Evolutionary conservation across 495 filamentous ascomycete genomes (phyloP).

Genomic region (Penicillium coffeae): DNA sequence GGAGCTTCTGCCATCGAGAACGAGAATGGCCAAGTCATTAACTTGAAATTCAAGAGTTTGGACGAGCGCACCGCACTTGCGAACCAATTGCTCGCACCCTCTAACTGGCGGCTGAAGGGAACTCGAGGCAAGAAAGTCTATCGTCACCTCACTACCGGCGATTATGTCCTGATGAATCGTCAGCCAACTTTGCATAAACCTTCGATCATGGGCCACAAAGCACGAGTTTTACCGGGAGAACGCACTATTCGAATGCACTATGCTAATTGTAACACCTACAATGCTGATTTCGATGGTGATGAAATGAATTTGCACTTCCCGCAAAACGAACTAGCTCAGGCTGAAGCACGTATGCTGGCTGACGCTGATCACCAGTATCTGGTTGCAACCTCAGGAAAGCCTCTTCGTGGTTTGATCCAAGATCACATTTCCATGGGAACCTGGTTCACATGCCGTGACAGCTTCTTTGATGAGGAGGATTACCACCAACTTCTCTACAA

Average conservation of each 20-base stretch:
- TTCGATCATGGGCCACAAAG: slow-evolving; percentile 98
- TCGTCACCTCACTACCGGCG: slow-evolving; percentile 91
- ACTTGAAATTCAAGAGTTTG: slow-evolving; percentile 74
- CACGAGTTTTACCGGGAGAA: slow-evolving; percentile 85
- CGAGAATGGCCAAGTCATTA: slow-evolving; percentile 88
- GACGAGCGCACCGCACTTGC: slow-evolving; percentile 84
- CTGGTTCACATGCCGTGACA: slow-evolving; percentile 84
- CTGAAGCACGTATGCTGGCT: slow-evolving; percentile 86
- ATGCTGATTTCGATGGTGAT: slow-evolving; percentile 99
- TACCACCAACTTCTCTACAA: slow-evolving; percentile 91
- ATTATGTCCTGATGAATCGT: slow-evolving; percentile 97
- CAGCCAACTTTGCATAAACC: slow-evolving; percentile 99
- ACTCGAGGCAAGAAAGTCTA: slow-evolving; percentile 94
- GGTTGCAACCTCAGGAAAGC: slow-evolving; percentile 88
- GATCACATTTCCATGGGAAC: slow-evolving; percentile 97
- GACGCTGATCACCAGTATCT: slow-evolving; percentile 98
- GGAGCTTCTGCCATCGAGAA: slow-evolving; percentile 93
- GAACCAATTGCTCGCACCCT: slow-evolving; percentile 89
- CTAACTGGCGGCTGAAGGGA: slow-evolving; percentile 67
- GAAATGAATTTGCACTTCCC: slow-evolving; percentile 99
- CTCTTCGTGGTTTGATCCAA: slow-evolving; percentile 93
- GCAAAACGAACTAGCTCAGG: slow-evolving; percentile 89
- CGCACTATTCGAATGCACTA: slow-evolving; percentile 99
- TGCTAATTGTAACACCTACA: slow-evolving; percentile 99
- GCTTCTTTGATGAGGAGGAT: slow-evolving; percentile 82